These are phyloP conservation scores for Allium cepa DNA, from an alignment of 106 monocot species.

Conservation along the genomic window DNA sequence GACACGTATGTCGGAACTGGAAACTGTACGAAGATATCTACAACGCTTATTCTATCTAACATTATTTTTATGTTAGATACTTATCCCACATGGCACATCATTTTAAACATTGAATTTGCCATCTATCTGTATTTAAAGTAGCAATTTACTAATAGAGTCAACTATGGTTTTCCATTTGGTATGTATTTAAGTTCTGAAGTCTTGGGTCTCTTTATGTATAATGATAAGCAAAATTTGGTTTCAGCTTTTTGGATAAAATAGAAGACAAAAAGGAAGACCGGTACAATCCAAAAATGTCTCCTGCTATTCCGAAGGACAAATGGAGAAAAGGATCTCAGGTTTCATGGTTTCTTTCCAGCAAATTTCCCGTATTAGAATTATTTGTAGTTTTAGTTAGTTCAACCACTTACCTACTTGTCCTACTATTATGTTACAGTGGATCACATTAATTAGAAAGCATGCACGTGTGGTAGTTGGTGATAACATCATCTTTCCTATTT, in stretches of 20 bases:
- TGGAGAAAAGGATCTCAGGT: constrained; percentile 99
- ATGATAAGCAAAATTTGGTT: not conserved
- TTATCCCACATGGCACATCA: too few relatives aligned
- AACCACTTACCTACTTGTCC: not conserved
- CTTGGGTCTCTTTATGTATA: too few relatives aligned
- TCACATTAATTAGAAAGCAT: constrained; percentile 72
- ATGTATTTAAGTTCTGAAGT: too few relatives aligned
- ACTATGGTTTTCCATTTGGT: too few relatives aligned
- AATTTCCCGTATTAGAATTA: not conserved
- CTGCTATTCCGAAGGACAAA: constrained; percentile 57
- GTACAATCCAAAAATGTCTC: constrained; percentile 85
- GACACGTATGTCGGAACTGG: too few relatives aligned
- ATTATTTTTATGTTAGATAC: too few relatives aligned
- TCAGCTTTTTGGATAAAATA: constrained; percentile 71
- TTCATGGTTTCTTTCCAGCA: not conserved
- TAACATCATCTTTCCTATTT: constrained; percentile 53
- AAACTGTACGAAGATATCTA: too few relatives aligned
- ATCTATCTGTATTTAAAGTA: too few relatives aligned
- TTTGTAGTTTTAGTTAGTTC: not conserved
- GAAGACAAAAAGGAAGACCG: constrained; percentile 58
- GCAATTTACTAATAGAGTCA: too few relatives aligned
- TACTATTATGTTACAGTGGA: constrained; percentile 62
- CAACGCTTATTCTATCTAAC: too few relatives aligned
- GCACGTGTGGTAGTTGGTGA: constrained; percentile 55
- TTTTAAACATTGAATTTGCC: too few relatives aligned